phyloP scores from a whole-genome alignment of 148 eudicot genomes.

The Polygonum maritimum region DNA sequence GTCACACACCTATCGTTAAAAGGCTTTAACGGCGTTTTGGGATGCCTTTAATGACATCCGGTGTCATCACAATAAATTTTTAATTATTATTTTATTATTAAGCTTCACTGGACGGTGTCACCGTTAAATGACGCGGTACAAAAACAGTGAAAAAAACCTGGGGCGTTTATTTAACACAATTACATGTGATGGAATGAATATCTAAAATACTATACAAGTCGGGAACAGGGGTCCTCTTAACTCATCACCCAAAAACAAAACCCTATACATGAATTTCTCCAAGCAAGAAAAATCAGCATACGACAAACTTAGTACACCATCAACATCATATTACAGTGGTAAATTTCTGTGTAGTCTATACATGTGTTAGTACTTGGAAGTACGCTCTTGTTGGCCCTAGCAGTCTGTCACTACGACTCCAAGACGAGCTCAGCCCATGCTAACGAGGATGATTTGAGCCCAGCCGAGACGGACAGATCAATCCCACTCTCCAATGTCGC shows the following conservation, averaged over 20 bases:
- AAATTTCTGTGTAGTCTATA: not conserved
- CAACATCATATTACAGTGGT: not conserved
- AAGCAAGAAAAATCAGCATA: not conserved
- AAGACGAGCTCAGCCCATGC: constrained; percentile 97
- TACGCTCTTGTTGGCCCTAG: constrained; percentile 21
- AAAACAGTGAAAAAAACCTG: too few relatives aligned
- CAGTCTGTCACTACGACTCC: constrained; percentile 22
- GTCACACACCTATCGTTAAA: too few relatives aligned
- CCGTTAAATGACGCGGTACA: too few relatives aligned
- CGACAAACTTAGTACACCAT: not conserved
- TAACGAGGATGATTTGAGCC: constrained; percentile 68
- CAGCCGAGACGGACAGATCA: constrained; percentile 62
- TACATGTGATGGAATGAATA: too few relatives aligned
- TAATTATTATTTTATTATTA: too few relatives aligned
- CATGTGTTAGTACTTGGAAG: constrained; percentile 7
- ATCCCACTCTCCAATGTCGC: constrained; percentile 47
- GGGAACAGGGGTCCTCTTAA: not conserved
- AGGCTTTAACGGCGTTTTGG: too few relatives aligned
- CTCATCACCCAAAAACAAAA: not conserved
- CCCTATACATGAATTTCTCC: not conserved
- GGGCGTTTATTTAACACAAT: too few relatives aligned
- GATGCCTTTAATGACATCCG: too few relatives aligned
- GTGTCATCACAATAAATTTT: too few relatives aligned
- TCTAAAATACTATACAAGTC: not conserved
- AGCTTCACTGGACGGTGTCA: too few relatives aligned